Conservation (phyloP, 495 filamentous ascomycete species). For the Podospora tetraspora region DNA sequence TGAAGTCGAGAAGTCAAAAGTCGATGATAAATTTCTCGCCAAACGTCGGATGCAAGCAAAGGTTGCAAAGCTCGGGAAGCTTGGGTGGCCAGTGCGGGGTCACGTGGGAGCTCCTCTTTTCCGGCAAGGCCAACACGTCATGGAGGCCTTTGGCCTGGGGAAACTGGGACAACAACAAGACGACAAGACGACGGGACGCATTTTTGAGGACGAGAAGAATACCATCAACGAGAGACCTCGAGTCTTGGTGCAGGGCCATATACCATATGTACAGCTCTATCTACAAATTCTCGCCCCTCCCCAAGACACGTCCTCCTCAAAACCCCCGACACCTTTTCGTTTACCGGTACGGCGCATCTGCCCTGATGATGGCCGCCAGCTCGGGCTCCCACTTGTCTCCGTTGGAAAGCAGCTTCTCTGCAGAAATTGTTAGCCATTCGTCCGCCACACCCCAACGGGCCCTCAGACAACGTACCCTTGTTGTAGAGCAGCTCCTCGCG, state of each 20-base stretch:
- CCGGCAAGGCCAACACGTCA: neutral
- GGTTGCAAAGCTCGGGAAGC: slow-evolving; percentile 13
- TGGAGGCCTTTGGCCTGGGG: neutral
- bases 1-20: slow-evolving; percentile 11
- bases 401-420: slow-evolving; percentile 71
- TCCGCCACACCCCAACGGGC: neutral
- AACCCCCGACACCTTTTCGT: neutral
- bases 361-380: slow-evolving; percentile 82
- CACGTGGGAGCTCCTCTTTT: slow-evolving; percentile 10
- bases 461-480: slow-evolving; percentile 58
- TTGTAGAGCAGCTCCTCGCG: slow-evolving; percentile 97
- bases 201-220: neutral
- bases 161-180: neutral
- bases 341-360: slow-evolving; percentile 85
- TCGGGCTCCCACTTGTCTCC: slow-evolving; percentile 99
- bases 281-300: slow-evolving; percentile 22
- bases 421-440: neutral
- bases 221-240: neutral
- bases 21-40: slow-evolving; percentile 46
- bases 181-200: neutral
- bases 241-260: slow-evolving; percentile 8
- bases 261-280: slow-evolving; percentile 29
- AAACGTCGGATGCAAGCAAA: slow-evolving; percentile 15
- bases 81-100: slow-evolving; percentile 3
- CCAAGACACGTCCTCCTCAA: slow-evolving; percentile 3